Conservation (phyloP, 2,329 filamentous ascomycete genomes). For the Fusarium sp. region DNA sequence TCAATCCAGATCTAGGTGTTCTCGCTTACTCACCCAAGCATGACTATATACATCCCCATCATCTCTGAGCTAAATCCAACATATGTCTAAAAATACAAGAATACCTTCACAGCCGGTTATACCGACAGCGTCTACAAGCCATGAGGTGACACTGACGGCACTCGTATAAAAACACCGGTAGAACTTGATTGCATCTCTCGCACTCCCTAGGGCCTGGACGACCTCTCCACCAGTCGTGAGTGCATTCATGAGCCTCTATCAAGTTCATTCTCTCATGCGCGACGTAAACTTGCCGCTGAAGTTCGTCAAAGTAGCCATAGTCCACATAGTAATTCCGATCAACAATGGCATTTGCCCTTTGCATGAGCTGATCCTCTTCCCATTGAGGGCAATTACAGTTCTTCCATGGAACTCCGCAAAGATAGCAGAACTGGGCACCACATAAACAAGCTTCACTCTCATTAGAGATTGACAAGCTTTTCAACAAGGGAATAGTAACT, state of each 20-base stretch:
- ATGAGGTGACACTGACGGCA: conserved; percentile 58
- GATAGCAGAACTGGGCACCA: conserved; percentile 60
- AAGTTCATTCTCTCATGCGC: conserved; percentile 12
- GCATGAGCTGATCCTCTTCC: conserved; percentile 49
- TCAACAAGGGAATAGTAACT: neutral
- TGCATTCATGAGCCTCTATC: conserved; percentile 54
- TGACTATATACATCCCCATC: neutral
- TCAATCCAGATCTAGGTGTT: no score
- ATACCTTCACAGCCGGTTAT: conserved; percentile 49
- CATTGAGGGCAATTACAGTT: conserved; percentile 53
- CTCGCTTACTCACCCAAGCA: neutral
- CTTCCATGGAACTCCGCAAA: conserved; percentile 58
- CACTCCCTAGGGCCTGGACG: conserved; percentile 52
- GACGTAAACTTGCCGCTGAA: neutral
- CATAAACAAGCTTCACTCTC: conserved; percentile 56
- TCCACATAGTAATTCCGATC: conserved; percentile 30
- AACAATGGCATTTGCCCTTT: conserved; percentile 49
- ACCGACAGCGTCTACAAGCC: conserved; percentile 60
- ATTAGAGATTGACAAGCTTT: neutral
- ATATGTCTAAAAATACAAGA: neutral
- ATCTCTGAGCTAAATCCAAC: neutral
- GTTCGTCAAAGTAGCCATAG: neutral
- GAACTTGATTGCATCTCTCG: conserved; percentile 55
- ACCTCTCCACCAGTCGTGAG: conserved; percentile 51
- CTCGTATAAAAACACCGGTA: conserved; percentile 58